Conservation (phyloP, 192 early-diverging fungal genomes). For the Chytriomyces confervae region DNA sequence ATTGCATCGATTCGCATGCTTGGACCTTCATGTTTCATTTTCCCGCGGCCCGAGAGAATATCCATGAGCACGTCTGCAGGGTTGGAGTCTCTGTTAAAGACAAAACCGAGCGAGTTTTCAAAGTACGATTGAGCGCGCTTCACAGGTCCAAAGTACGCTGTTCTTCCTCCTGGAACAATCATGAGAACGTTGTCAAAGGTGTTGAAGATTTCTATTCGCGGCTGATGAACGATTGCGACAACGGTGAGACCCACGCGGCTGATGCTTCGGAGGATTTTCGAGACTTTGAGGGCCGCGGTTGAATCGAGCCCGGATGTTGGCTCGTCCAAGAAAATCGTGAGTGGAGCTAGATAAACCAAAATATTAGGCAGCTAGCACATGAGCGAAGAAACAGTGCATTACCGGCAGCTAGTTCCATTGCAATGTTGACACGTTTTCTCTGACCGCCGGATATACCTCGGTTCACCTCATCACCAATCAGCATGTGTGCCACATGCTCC, state of each 20-base stretch:
- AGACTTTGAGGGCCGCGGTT: conserved; percentile 68
- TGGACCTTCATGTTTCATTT: conserved; percentile 1
- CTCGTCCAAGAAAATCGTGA: conserved; percentile 83
- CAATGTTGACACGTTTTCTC: conserved; percentile 81
- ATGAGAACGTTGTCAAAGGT: conserved; percentile 78
- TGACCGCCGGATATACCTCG: conserved; percentile 87
- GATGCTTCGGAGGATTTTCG: conserved; percentile 75
- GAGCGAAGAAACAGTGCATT: neutral
- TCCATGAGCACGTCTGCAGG: conserved; percentile 51
- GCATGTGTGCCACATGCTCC: conserved; percentile 32
- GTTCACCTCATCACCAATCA: conserved; percentile 72
- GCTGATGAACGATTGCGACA: conserved; percentile 84
- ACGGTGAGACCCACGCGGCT: conserved; percentile 64
- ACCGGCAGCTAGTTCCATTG: conserved; percentile 76
- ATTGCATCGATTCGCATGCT: neutral
- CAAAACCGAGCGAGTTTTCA: conserved; percentile 24
- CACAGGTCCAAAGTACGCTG: conserved; percentile 52
- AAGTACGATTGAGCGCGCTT: conserved; percentile 34
- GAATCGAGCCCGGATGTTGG: conserved; percentile 84
- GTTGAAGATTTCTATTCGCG: conserved; percentile 73
- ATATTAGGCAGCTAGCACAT: neutral
- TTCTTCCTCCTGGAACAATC: conserved; percentile 67
- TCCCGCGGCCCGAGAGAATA: conserved; percentile 40
- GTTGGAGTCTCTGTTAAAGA: conserved; percentile 25
- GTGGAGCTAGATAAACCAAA: conserved; percentile 52